Percentiles rank a stretch among this genome's conserved stretches.
Evolutionary conservation across 1,139 yeast genomes (phyloP).

Genomic region (Scheffersomyces insectosa): DNA sequence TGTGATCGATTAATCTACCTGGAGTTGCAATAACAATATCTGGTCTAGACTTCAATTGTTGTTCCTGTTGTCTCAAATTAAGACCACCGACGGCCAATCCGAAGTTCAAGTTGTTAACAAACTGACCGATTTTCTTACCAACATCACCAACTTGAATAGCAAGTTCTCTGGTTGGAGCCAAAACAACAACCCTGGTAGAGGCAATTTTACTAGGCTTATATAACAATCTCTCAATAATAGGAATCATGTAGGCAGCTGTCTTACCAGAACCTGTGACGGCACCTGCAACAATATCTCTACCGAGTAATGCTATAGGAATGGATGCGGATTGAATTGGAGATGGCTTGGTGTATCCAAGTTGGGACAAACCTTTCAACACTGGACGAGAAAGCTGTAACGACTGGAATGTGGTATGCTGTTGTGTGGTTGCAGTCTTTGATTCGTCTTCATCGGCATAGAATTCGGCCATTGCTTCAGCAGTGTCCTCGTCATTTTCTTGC

Average conservation of each 20-base stretch:
- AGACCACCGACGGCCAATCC: conserved; percentile 98
- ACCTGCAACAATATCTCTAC: conserved; percentile 97
- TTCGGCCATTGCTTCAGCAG: conserved; percentile 70
- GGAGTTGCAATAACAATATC: conserved; percentile 97
- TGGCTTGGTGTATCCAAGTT: conserved; percentile 80
- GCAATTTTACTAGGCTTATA: conserved; percentile 86
- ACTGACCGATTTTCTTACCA: conserved; percentile 80
- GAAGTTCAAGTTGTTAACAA: conserved; percentile 70
- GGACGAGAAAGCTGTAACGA: conserved; percentile 86
- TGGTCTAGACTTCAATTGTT: conserved; percentile 85
- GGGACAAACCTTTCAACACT: conserved; percentile 75
- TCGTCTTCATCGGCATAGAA: conserved; percentile 64
- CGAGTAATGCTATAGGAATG: conserved; percentile 88
- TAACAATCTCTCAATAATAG: conserved; percentile 86
- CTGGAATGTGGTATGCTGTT: conserved; percentile 66
- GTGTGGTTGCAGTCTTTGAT: conserved; percentile 38
- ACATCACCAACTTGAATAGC: conserved; percentile 96
- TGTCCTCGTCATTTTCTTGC: conserved; percentile 49
- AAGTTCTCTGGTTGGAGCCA: conserved; percentile 96
- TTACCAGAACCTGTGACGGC: conserved; percentile 99
- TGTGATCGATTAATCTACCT: conserved; percentile 95
- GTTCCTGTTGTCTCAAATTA: conserved; percentile 92
- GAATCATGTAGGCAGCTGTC: conserved; percentile 97
- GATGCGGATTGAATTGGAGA: conserved; percentile 94
- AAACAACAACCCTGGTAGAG: conserved; percentile 83